Conservation (phyloP, 345 rosid species). For the Noccaea bulbosa region DNA sequence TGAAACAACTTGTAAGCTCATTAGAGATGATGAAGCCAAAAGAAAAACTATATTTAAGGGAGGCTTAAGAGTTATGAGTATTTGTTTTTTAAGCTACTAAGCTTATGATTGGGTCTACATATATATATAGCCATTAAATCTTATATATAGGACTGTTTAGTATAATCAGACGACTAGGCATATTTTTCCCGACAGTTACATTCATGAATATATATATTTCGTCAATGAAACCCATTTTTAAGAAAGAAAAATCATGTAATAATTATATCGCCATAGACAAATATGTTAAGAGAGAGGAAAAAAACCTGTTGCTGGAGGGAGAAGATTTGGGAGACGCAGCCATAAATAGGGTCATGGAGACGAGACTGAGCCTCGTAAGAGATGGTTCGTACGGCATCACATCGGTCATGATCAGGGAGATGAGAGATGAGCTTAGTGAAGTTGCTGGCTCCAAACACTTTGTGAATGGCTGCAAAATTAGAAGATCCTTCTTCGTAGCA, state of each 20-base stretch:
- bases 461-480: conserved; percentile 88
- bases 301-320: conserved; percentile 93
- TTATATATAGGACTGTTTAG: no score
- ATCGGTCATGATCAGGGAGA: conserved; percentile 71
- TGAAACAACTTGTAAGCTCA: conserved; percentile 15
- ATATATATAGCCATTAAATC: no score
- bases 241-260: no score
- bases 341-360: conserved; percentile 93
- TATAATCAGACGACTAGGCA: no score
- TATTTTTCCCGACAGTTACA: no score
- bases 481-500: conserved; percentile 93
- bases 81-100: no score
- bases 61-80: no score
- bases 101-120: no score
- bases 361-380: conserved; percentile 96
- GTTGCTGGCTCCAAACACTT: conserved; percentile 97
- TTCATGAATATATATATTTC: no score
- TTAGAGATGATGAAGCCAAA: conserved; percentile 34
- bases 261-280: neutral
- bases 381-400: conserved; percentile 87
- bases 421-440: conserved; percentile 84
- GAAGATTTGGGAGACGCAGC: conserved; percentile 95
- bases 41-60: neutral
- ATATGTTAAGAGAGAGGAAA: neutral
- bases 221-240: no score